Evolutionary conservation across 768 basidiomycete species (phyloP).

Genomic region (Mycena chlorophos): DNA sequence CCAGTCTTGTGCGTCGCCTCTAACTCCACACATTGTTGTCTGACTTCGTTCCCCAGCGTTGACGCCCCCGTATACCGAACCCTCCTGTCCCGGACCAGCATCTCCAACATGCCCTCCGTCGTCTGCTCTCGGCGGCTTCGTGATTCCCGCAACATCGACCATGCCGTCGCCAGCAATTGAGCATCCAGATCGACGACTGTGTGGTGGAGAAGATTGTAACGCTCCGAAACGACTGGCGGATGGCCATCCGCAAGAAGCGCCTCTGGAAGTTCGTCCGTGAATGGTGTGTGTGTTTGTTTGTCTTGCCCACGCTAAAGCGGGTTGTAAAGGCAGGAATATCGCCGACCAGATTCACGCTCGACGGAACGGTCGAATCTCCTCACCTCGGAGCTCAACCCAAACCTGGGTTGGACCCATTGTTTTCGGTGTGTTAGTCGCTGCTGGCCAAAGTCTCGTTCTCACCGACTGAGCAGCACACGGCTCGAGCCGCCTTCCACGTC

Average conservation of each 20-base stretch:
- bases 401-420: too few species aligned
- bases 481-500: too few species aligned
- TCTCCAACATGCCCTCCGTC: too few species aligned
- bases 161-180: constrained; percentile 48
- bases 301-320: neutral
- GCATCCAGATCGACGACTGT: constrained; percentile 62
- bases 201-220: constrained; percentile 61
- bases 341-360: constrained; percentile 63
- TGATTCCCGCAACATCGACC: too few species aligned
- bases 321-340: constrained; percentile 73
- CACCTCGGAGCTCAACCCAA: too few species aligned
- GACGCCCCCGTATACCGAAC: too few species aligned
- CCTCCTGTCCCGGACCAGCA: too few species aligned
- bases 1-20: too few species aligned
- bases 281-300: constrained; percentile 50
- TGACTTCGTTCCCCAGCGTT: too few species aligned
- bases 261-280: constrained; percentile 70
- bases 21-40: too few species aligned
- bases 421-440: too few species aligned
- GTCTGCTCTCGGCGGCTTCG: too few species aligned
- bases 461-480: constrained; percentile 57
- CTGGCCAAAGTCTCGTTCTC: neutral
- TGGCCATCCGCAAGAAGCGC: constrained; percentile 66
- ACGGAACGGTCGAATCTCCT: constrained; percentile 62
- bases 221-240: constrained; percentile 72